Percentiles rank a stretch among this genome's conserved stretches.
These are phyloP conservation scores for Tolypocladium paradoxum DNA, from an alignment of 2,329 filamentous ascomycete genomes.

Conservation along the genomic window DNA sequence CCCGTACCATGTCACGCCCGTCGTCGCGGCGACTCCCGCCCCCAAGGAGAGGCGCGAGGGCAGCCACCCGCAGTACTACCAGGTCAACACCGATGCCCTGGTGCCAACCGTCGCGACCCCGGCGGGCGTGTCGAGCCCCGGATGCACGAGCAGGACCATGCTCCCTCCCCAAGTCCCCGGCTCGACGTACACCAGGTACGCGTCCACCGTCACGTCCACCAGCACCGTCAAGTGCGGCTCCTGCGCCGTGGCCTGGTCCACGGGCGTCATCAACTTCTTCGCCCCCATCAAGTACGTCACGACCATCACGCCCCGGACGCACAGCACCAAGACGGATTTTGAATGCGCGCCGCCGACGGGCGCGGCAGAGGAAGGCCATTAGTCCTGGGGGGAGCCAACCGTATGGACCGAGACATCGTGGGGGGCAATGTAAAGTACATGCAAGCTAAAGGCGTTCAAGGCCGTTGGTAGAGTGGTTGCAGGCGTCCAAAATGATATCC, in stretches of 20 bases:
- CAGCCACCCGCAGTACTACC: neutral
- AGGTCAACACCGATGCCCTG: neutral
- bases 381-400: neutral
- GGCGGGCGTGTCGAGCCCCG: neutral
- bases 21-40: neutral
- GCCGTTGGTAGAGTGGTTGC: neutral
- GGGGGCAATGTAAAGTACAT: neutral
- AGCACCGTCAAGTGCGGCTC: slow-evolving; percentile 3
- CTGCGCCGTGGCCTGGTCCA: slow-evolving; percentile 7
- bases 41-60: neutral
- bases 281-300: slow-evolving; percentile 1
- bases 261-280: slow-evolving; percentile 2
- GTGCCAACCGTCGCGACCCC: neutral
- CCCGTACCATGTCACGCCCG: neutral
- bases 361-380: neutral
- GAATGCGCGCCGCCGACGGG: neutral
- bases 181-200: slow-evolving; percentile 3
- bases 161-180: slow-evolving; percentile 3
- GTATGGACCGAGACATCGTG: neutral
- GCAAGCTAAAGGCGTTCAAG: neutral
- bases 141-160: slow-evolving; percentile 2
- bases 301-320: neutral
- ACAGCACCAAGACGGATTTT: slow-evolving; percentile 3
- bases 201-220: slow-evolving; percentile 3
- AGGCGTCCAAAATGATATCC: neutral